A percentile compares a stretch with the other conserved stretches of the same genome.
These are phyloP conservation scores for Amanita subjunquillea DNA, from an alignment of 768 basidiomycete genomes.

Conservation along the genomic window DNA sequence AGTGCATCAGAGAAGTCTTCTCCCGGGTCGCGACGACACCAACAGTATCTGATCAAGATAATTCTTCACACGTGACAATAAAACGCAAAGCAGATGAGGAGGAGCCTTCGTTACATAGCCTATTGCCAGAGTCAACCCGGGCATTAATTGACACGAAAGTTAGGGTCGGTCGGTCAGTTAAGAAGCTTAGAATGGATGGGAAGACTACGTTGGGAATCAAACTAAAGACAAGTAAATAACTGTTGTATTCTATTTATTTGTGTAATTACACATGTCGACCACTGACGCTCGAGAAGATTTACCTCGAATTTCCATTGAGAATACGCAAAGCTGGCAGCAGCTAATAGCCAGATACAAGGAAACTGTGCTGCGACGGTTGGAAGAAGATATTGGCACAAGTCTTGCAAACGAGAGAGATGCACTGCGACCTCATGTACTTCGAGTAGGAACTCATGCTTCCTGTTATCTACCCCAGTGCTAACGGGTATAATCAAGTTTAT, in stretches of 20 bases:
- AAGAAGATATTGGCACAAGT: slow-evolving; percentile 31
- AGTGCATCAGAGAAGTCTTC: slow-evolving; percentile 79
- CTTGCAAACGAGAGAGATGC: slow-evolving; percentile 33
- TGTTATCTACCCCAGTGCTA: background rate
- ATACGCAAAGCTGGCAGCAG: slow-evolving; percentile 55
- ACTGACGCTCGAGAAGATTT: slow-evolving; percentile 34
- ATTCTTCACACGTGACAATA: slow-evolving; percentile 43
- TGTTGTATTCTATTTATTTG: background rate
- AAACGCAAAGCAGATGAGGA: slow-evolving; percentile 80
- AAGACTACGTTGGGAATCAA: slow-evolving; percentile 66
- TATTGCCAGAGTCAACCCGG: slow-evolving; percentile 57
- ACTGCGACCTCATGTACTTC: slow-evolving; percentile 38
- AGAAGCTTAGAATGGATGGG: slow-evolving; percentile 54
- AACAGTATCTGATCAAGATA: slow-evolving; percentile 10
- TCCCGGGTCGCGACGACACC: slow-evolving; percentile 49
- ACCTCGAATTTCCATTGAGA: slow-evolving; percentile 51
- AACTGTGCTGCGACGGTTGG: slow-evolving; percentile 34
- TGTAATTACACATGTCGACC: background rate
- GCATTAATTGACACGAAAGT: slow-evolving; percentile 45
- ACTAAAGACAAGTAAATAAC: slow-evolving; percentile 31
- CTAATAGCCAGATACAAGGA: slow-evolving; percentile 43
- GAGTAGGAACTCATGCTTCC: slow-evolving; percentile 23
- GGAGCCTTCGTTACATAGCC: slow-evolving; percentile 60
- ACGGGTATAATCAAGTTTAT: slow-evolving; percentile 35
- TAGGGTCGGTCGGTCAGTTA: slow-evolving; percentile 25